These are phyloP conservation scores for Suhomyces xylopsoci DNA, from an alignment of 805 yeast species.

Conservation along the genomic window DNA sequence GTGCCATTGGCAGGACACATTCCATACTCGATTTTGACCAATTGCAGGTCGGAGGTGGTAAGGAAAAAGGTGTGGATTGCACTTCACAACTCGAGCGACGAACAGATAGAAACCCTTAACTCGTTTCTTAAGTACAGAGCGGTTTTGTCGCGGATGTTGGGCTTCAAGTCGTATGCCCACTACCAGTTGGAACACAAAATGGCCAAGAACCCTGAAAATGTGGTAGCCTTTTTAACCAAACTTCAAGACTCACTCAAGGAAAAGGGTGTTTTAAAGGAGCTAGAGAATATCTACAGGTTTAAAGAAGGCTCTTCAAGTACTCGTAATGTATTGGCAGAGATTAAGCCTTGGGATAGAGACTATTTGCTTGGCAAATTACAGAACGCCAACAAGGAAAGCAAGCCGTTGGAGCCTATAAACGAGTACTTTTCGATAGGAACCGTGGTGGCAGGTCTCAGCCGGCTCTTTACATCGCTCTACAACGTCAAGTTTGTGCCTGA, in stretches of 20 bases:
- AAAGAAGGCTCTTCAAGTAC: conserved; percentile 13
- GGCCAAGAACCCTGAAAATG: conserved; percentile 81
- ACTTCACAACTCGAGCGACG: conserved; percentile 59
- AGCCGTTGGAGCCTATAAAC: conserved; percentile 46
- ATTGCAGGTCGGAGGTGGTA: conserved; percentile 52
- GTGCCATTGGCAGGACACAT: conserved; percentile 52
- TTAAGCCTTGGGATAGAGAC: conserved; percentile 93
- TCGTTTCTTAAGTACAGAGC: conserved; percentile 64
- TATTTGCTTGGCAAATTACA: conserved; percentile 38
- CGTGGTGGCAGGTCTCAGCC: conserved; percentile 77
- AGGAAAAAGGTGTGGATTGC: conserved; percentile 74
- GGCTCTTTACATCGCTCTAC: conserved; percentile 66
- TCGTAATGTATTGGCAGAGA: conserved; percentile 9
- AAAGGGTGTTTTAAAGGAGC: conserved; percentile 55
- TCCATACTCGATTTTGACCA: conserved; percentile 62
- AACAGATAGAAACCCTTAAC: conserved; percentile 60
- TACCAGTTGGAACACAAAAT: conserved; percentile 86
- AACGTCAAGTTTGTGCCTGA: conserved; percentile 75
- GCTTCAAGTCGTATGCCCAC: conserved; percentile 65
- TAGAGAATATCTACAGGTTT: conserved; percentile 43
- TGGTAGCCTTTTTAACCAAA: conserved; percentile 60
- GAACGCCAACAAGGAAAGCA: conserved; percentile 3
- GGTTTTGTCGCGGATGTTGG: conserved; percentile 68
- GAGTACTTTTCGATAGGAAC: conserved; percentile 81
- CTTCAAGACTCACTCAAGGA: conserved; percentile 49